Evolutionary conservation across 805 yeast genomes (phyloP).

Genomic region (Yamadazyma akitaensis): DNA sequence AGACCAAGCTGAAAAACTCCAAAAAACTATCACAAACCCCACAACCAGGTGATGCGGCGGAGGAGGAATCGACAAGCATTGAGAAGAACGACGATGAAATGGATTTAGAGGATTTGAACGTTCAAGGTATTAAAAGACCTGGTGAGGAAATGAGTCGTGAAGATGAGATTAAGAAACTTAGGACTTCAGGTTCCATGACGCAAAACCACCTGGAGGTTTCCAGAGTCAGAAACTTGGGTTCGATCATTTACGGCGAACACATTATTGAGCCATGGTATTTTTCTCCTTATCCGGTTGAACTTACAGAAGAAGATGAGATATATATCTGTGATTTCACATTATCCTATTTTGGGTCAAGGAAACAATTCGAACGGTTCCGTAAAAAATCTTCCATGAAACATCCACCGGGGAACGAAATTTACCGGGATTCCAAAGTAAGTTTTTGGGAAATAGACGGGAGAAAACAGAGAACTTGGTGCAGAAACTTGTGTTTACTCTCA

Average conservation of each 20-base stretch:
- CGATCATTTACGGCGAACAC: slow-evolving; percentile 81
- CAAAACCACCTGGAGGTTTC: slow-evolving; percentile 85
- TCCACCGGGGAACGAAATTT: slow-evolving; percentile 98
- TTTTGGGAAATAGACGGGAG: slow-evolving; percentile 98
- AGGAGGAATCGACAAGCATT: slow-evolving; percentile 20
- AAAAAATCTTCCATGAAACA: slow-evolving; percentile 83
- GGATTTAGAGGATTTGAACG: slow-evolving; percentile 82
- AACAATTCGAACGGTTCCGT: slow-evolving; percentile 91
- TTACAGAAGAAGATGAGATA: slow-evolving; percentile 86
- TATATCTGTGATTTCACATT: slow-evolving; percentile 90
- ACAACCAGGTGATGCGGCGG: slow-evolving; percentile 15
- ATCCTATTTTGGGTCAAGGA: slow-evolving; percentile 81
- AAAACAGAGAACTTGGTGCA: slow-evolving; percentile 95
- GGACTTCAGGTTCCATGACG: slow-evolving; percentile 97
- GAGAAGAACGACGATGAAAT: slow-evolving; percentile 54
- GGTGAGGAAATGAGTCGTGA: slow-evolving; percentile 78
- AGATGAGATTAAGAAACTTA: slow-evolving; percentile 85
- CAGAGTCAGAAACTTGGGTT: slow-evolving; percentile 77
- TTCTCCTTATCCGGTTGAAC: slow-evolving; percentile 93
- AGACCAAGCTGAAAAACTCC: slow-evolving; percentile 19
- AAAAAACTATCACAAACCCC: slow-evolving; percentile 28
- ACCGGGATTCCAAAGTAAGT: slow-evolving; percentile 87
- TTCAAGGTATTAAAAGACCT: slow-evolving; percentile 68
- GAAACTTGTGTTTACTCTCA: slow-evolving; percentile 86
- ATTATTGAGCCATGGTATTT: slow-evolving; percentile 99